Evolutionary conservation across 106 monocot species (phyloP).

Genomic region (Gastrodia elata): DNA sequence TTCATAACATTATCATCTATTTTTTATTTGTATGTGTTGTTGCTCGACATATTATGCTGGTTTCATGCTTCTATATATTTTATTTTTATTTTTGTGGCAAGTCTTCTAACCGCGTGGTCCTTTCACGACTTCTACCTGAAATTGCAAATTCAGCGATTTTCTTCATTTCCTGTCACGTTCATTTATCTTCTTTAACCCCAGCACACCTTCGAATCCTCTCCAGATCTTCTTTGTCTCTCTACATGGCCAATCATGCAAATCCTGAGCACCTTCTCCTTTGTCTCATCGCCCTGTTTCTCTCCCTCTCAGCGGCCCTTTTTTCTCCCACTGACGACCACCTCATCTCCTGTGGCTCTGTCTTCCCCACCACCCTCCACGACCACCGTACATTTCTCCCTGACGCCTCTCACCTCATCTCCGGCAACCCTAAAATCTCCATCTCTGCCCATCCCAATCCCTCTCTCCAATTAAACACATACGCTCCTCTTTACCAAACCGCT

Average conservation of each 20-base stretch:
- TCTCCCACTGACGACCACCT: slow-evolving; percentile 25
- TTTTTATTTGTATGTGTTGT: no score
- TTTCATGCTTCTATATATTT: no score
- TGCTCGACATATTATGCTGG: no score
- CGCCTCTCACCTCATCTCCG: slow-evolving; percentile 16
- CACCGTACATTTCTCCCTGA: slow-evolving; percentile 39
- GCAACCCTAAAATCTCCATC: slow-evolving; percentile 11
- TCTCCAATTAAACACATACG: neutral
- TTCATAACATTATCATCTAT: no score
- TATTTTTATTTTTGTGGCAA: no score
- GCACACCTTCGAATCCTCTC: neutral
- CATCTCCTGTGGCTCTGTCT: slow-evolving; percentile 31
- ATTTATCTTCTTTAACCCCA: neutral
- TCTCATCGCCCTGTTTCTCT: slow-evolving; percentile 12
- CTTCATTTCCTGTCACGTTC: neutral
- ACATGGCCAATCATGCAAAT: slow-evolving; percentile 2
- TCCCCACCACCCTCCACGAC: slow-evolving; percentile 13
- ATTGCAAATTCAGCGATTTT: no score
- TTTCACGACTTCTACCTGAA: neutral
- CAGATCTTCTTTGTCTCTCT: neutral
- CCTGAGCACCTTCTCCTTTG: neutral
- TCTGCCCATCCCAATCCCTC: neutral
- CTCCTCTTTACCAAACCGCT: slow-evolving; percentile 46
- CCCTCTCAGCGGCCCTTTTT: slow-evolving; percentile 2
- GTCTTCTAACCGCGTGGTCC: no score